A percentile compares a stretch with the other conserved stretches of the same genome.
These are phyloP conservation scores for Aspergillus flavus DNA, from an alignment of 2,329 filamentous ascomycete genomes.

Conservation along the genomic window DNA sequence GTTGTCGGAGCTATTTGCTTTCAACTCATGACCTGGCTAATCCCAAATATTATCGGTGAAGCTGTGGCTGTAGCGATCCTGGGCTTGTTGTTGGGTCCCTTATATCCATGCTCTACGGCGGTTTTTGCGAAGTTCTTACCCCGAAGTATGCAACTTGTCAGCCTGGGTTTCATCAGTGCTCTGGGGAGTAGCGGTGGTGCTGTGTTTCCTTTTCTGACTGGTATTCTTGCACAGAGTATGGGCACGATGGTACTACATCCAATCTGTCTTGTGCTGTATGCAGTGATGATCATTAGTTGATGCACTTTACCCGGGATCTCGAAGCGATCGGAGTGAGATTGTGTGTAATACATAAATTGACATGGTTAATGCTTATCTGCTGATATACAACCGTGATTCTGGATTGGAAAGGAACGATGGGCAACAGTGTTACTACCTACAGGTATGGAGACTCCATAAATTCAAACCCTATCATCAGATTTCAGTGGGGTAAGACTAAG, in stretches of 20 bases:
- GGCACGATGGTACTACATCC: not conserved
- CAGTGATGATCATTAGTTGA: not conserved
- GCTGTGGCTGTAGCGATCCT: slow-evolving; percentile 69
- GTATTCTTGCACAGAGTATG: not conserved
- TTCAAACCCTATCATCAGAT: not conserved
- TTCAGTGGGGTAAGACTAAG: not conserved
- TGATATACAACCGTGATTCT: no score
- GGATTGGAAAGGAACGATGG: no score
- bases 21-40: slow-evolving; percentile 75
- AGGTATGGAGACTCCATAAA: not conserved
- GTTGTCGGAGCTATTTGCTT: slow-evolving; percentile 65
- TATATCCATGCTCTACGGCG: slow-evolving; percentile 72
- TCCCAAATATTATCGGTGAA: slow-evolving; percentile 73
- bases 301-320: not conserved
- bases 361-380: no score
- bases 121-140: slow-evolving; percentile 42
- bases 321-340: no score
- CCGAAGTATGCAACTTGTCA: not conserved
- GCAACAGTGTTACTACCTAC: no score
- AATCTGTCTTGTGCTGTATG: not conserved
- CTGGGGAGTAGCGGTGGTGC: not conserved
- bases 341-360: no score
- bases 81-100: slow-evolving; percentile 75
- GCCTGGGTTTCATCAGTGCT: not conserved
- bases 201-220: not conserved